Evolutionary conservation across 2,329 filamentous ascomycete genomes (phyloP).

Genomic region (Fusarium devonianum): DNA sequence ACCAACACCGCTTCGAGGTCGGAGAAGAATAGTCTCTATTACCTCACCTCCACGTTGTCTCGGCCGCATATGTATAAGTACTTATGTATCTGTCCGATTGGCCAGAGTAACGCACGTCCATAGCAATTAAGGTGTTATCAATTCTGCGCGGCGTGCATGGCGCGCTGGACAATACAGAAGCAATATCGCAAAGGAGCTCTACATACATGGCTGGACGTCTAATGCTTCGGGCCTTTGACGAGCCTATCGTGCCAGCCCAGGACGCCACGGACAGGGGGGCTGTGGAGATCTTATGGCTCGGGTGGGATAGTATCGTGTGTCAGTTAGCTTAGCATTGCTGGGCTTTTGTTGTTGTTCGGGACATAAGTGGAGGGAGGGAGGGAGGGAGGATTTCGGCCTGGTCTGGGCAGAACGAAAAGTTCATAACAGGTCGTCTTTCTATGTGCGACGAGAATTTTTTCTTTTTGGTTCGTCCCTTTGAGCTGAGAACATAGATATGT

Average conservation of each 20-base stretch:
- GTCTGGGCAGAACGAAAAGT: not conserved
- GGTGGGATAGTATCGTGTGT: constrained; percentile 6
- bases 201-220: not conserved
- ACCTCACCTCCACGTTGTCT: too few relatives aligned
- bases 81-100: too few relatives aligned
- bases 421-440: not conserved
- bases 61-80: too few relatives aligned
- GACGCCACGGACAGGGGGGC: constrained; percentile 24
- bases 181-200: constrained; percentile 19
- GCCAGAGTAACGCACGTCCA: too few relatives aligned
- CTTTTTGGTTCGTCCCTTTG: not conserved
- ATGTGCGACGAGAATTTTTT: constrained; percentile 2
- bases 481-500: not conserved
- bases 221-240: too few relatives aligned
- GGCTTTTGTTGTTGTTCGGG: constrained; percentile 2
- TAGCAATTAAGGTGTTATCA: too few relatives aligned
- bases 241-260: constrained; percentile 29
- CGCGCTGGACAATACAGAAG: constrained; percentile 12
- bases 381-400: not conserved
- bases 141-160: constrained; percentile 21
- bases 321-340: constrained; percentile 4
- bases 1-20: too few relatives aligned
- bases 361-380: not conserved
- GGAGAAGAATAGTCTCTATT: too few relatives aligned
- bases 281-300: constrained; percentile 12